These are phyloP conservation scores for Leishmania tarentolae DNA, from an alignment of 208 protist genomes.

Conservation along the genomic window DNA sequence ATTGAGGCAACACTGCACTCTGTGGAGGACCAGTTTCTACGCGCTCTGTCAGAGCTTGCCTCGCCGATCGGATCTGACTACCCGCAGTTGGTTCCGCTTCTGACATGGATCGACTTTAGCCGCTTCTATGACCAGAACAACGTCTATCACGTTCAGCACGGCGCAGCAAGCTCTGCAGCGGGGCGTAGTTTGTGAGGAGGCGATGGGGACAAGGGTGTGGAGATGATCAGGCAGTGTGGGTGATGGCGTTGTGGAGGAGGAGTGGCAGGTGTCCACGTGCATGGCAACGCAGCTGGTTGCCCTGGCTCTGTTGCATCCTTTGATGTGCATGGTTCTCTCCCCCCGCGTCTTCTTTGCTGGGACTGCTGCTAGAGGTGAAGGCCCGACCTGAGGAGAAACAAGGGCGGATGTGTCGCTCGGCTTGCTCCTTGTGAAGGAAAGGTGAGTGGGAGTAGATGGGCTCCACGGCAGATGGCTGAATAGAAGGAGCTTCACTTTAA, in stretches of 20 bases:
- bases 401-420: neutral
- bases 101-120: conserved; percentile 89
- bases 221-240: neutral
- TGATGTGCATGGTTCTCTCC: neutral
- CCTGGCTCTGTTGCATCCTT: neutral
- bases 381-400: neutral
- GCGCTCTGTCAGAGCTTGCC: conserved; percentile 76
- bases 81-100: conserved; percentile 76
- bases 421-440: neutral
- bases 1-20: conserved; percentile 60
- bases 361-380: neutral
- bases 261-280: neutral
- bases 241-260: neutral
- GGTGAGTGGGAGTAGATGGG: neutral
- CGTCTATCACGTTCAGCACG: conserved; percentile 83
- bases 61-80: conserved; percentile 81
- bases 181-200: neutral
- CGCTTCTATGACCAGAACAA: conserved; percentile 83
- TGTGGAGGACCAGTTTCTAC: conserved; percentile 66
- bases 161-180: conserved; percentile 14
- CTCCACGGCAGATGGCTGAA: neutral
- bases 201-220: neutral
- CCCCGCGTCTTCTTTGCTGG: neutral
- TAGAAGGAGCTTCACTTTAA: neutral
- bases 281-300: neutral